Conservation (phyloP, 1,284 basidiomycete genomes). For the Heterobasidion irregulare region DNA sequence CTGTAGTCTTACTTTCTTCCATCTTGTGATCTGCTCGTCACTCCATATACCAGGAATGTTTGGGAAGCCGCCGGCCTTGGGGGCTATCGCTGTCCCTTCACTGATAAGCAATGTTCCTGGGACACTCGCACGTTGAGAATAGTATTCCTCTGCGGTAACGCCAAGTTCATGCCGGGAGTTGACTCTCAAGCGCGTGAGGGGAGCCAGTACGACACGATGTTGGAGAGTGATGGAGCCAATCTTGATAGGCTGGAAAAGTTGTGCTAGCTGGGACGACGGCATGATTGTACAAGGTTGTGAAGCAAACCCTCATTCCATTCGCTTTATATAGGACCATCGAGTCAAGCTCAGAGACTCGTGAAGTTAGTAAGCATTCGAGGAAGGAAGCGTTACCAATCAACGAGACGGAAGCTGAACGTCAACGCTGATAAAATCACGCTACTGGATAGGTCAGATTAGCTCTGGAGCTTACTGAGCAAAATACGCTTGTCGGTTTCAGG, state of each 20-base stretch:
- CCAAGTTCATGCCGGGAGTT: constrained; percentile 18
- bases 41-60: constrained; percentile 20
- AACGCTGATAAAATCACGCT: too few species aligned
- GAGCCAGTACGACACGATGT: constrained; percentile 40
- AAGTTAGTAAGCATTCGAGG: too few species aligned
- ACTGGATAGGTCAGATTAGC: too few species aligned
- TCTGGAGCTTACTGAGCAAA: too few species aligned
- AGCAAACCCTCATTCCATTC: too few species aligned
- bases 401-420: too few species aligned
- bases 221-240: constrained; percentile 31
- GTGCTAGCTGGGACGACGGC: not conserved
- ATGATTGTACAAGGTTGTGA: not conserved
- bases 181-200: constrained; percentile 34
- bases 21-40: constrained; percentile 13
- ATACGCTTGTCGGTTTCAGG: too few species aligned
- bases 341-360: too few species aligned
- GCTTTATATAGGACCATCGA: too few species aligned
- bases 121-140: constrained; percentile 32
- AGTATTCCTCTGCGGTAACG: constrained; percentile 32
- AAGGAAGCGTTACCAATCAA: too few species aligned
- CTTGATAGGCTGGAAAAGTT: constrained; percentile 35
- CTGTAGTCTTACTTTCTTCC: constrained; percentile 18
- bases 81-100: constrained; percentile 36
- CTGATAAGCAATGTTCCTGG: constrained; percentile 41
- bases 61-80: constrained; percentile 27